Evolutionary conservation across 192 early-diverging fungal genomes (phyloP).

Genomic region (Radiomyces spectabilis): DNA sequence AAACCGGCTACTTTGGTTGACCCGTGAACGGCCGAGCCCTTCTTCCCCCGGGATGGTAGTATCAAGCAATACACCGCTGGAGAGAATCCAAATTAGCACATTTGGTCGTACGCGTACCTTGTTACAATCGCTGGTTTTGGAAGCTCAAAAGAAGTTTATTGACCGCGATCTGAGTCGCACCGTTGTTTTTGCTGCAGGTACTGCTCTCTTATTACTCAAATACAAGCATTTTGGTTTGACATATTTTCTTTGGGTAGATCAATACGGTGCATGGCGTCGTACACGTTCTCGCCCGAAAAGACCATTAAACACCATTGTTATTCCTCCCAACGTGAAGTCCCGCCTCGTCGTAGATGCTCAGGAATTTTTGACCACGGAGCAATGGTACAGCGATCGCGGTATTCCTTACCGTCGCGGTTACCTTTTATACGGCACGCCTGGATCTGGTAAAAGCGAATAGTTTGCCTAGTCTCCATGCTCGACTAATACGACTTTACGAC

Average conservation of each 20-base stretch:
- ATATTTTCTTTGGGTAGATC: conserved; percentile 29
- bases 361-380: conserved; percentile 45
- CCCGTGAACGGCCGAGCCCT: conserved; percentile 30
- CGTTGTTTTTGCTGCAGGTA: conserved; percentile 49
- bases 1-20: conserved; percentile 40
- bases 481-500: no score
- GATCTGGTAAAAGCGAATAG: conserved; percentile 31
- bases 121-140: conserved; percentile 42
- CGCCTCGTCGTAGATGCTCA: conserved; percentile 37
- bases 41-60: conserved; percentile 18
- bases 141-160: conserved; percentile 46
- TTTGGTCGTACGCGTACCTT: conserved; percentile 41
- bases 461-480: no score
- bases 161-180: conserved; percentile 53
- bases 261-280: conserved; percentile 59
- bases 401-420: conserved; percentile 64
- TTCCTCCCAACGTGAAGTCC: conserved; percentile 36
- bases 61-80: conserved; percentile 17
- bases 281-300: conserved; percentile 42
- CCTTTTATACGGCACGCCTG: conserved; percentile 63
- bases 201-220: neutral
- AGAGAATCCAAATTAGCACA: conserved; percentile 49
- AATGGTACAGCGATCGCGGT: conserved; percentile 50
- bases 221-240: neutral
- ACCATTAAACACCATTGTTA: conserved; percentile 48